Conservation (phyloP, 2,329 filamentous ascomycete genomes). For the Chaetoscypha palmicola region DNA sequence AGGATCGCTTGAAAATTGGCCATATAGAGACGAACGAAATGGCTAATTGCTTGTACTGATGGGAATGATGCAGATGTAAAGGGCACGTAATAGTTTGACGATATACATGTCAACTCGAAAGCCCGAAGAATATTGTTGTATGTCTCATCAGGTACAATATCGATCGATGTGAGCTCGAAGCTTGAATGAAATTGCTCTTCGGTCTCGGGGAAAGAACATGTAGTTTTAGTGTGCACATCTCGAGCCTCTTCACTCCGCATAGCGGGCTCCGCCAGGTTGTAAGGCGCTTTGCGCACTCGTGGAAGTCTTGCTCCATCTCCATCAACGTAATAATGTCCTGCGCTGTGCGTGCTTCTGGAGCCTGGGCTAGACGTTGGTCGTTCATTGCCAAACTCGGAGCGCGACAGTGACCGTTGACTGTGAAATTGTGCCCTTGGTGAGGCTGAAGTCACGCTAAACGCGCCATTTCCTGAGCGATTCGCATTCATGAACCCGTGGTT, state of each 20-base stretch:
- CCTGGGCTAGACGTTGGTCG: constrained; percentile 15
- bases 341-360: constrained; percentile 12
- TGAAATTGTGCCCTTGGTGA: not conserved
- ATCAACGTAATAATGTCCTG: constrained; percentile 25
- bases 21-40: constrained; percentile 33
- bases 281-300: constrained; percentile 19
- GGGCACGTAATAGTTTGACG: constrained; percentile 12
- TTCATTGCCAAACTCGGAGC: constrained; percentile 7
- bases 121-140: constrained; percentile 17
- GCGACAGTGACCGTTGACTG: not conserved
- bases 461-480: too few species aligned
- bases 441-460: not conserved
- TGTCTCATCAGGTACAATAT: not conserved
- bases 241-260: not conserved
- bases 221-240: too few species aligned
- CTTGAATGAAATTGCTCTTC: too few species aligned
- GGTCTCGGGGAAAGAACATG: too few species aligned
- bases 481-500: too few species aligned
- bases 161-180: too few species aligned
- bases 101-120: constrained; percentile 18
- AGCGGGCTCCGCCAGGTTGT: constrained; percentile 10
- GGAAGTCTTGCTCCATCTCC: constrained; percentile 24
- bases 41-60: constrained; percentile 10
- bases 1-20: constrained; percentile 35
- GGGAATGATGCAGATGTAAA: constrained; percentile 15